These are phyloP conservation scores for Colletotrichum siamense DNA, from an alignment of 2,329 filamentous ascomycete genomes.

Conservation along the genomic window DNA sequence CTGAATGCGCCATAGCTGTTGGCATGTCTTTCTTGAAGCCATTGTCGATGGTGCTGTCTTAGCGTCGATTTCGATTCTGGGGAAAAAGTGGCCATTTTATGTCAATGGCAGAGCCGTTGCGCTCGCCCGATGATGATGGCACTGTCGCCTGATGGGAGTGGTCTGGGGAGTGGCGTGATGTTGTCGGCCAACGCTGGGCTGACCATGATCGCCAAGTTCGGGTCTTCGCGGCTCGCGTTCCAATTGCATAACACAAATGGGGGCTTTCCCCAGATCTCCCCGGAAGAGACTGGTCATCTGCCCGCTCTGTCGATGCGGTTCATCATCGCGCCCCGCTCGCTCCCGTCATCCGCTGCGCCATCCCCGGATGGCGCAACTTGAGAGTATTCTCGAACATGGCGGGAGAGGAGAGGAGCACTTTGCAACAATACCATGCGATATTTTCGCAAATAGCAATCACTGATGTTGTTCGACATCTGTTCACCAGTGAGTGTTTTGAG, in stretches of 20 bases:
- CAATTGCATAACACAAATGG: not conserved
- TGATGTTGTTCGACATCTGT: not conserved
- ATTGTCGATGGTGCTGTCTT: not conserved
- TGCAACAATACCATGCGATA: not conserved
- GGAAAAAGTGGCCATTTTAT: conserved; percentile 1
- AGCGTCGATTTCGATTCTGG: not conserved
- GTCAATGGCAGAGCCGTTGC: not conserved
- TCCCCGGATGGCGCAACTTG: not conserved
- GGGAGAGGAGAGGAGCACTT: not conserved
- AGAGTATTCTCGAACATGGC: not conserved
- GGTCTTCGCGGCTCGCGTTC: not conserved
- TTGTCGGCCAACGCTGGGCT: conserved; percentile 18
- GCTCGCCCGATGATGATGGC: conserved; percentile 16
- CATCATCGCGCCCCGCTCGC: not conserved
- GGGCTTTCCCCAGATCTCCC: conserved; percentile 11
- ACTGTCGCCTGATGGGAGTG: conserved; percentile 10
- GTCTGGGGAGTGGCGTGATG: conserved; percentile 14
- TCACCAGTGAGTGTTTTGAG: no score
- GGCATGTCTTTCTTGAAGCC: conserved; percentile 5
- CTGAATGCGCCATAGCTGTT: conserved; percentile 15
- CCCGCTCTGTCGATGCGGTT: not conserved
- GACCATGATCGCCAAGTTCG: conserved; percentile 8
- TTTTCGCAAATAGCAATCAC: not conserved
- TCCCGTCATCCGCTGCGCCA: not conserved
- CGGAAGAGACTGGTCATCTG: not conserved